Base-by-base conservation (phyloP, 108 stramenopile genomes). In the Nitzschia sp. region DNA sequence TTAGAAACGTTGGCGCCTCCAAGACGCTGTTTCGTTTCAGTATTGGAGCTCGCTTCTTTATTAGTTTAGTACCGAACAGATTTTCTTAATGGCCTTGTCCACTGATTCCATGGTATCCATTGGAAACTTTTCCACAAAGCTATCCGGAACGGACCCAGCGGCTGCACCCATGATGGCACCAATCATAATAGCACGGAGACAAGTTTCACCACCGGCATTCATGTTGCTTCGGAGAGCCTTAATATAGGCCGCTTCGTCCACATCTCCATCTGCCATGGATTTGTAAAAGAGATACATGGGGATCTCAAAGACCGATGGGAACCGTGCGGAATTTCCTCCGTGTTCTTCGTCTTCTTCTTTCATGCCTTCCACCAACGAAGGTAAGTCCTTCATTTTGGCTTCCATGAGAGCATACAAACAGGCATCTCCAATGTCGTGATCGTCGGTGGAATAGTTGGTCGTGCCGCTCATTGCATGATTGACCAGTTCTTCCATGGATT, bases 261-360 rank as follows among this genome's bases (percentile, higher is more conserved):
- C 54, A 23, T 54, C 66, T n/a, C 45, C 66, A 41, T 68, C 54
- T 8, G 53, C 53, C 54, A 56, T 48, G 33, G 66, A 35, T 35
- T 68, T 68, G 66, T 68, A 68, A 23, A 68, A 56, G 3, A 68
- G 36, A 35, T 54, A 54, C 38, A 56, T 38, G 38, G 66, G 66
- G 19, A 54, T 52, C 6, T 33, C 33, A 44, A 68, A 68, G 54
- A 54, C 53, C 19, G 53, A 28, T 27, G 66, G 66, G 53, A 68
- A 56, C 25, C 11, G 29, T 31, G 38, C 54, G n/a, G 53, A 46
- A 44, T 21, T 54, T 5, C 66, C 53, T 5, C 66, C 66, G 21
- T 44, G 53, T 0, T 61, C 60, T 41, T 61, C 60, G 16, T 25
- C 23, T 21, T 54, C 54, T 28, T 35, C 53, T 28, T 45, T 28